A percentile compares a stretch with the other conserved stretches of the same genome.
These are phyloP conservation scores for carrot (Daucus carota) DNA, from an alignment of 129 eudicot genomes.

Conservation along the genomic window DH1_v3.0 NC_030387.2:39066001-39066500, in stretches of 20 bases:
- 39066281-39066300: neutral
- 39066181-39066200: neutral
- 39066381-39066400: neutral
- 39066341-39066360: neutral
- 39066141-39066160: neutral
- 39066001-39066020: neutral
- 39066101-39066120: constrained; percentile 83
- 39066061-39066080: constrained; percentile 58
- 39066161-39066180: neutral
- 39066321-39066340: neutral
- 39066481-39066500: neutral
- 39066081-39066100: constrained; percentile 82
- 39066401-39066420: too few relatives aligned
- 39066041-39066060: neutral
- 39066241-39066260: neutral
- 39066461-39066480: neutral
- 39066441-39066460: neutral
- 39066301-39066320: neutral
- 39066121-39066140: constrained; percentile 30
- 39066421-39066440: neutral
- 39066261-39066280: neutral
- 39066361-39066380: neutral
- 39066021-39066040: neutral
- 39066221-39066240: neutral
- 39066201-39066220: neutral